Evolutionary conservation across 1,284 basidiomycete genomes (phyloP).

Genomic region (Hymenochaete sp.): DNA sequence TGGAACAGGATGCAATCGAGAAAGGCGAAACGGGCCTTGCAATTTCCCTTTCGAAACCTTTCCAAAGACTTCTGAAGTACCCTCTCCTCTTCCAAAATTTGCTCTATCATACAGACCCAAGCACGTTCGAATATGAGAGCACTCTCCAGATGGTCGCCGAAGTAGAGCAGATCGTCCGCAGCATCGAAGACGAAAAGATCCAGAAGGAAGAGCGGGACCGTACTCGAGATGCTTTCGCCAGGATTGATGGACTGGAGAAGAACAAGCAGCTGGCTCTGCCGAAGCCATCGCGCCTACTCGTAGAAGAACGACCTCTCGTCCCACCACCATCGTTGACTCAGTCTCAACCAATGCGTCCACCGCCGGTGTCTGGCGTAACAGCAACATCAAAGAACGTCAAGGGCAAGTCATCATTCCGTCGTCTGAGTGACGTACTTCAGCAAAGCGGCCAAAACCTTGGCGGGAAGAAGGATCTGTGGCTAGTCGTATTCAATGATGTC

Average conservation of each 20-base stretch:
- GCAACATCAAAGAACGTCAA: slow-evolving; percentile 36
- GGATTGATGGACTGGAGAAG: slow-evolving; percentile 92
- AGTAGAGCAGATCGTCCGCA: slow-evolving; percentile 90
- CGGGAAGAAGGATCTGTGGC: slow-evolving; percentile 84
- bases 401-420: slow-evolving; percentile 76
- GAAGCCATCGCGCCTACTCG: slow-evolving; percentile 78
- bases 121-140: slow-evolving; percentile 94
- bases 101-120: slow-evolving; percentile 94
- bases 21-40: slow-evolving; percentile 89
- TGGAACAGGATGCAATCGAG: slow-evolving; percentile 75
- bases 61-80: slow-evolving; percentile 94
- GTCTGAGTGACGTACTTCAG: slow-evolving; percentile 73
- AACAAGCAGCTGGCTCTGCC: slow-evolving; percentile 82
- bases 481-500: slow-evolving; percentile 93
- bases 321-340: slow-evolving; percentile 24
- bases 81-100: slow-evolving; percentile 96
- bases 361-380: slow-evolving; percentile 43
- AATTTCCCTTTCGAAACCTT: slow-evolving; percentile 93
- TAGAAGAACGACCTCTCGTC: slow-evolving; percentile 67
- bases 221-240: slow-evolving; percentile 88
- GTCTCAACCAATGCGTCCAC: slow-evolving; percentile 36
- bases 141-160: slow-evolving; percentile 95
- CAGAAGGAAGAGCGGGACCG: slow-evolving; percentile 92
- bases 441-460: slow-evolving; percentile 36
- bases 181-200: slow-evolving; percentile 96